These are phyloP conservation scores for Fomitopsis pulvina DNA, from an alignment of 768 basidiomycete genomes.

Conservation along the genomic window DNA sequence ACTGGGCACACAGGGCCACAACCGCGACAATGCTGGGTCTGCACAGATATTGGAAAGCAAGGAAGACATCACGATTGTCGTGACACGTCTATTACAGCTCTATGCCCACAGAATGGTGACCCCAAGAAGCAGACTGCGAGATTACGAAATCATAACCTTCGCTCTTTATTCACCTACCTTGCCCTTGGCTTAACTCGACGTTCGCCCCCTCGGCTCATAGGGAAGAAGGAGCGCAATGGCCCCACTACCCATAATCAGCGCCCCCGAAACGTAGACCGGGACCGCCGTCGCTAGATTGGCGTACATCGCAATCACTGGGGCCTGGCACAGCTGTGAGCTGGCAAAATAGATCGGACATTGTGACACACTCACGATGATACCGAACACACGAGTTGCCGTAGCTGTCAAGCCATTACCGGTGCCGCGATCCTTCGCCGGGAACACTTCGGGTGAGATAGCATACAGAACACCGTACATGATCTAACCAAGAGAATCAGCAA, in stretches of 20 bases:
- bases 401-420: slow-evolving; percentile 64
- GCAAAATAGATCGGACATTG: not conserved
- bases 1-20: no score
- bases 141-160: slow-evolving; percentile 27
- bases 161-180: not conserved
- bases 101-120: no score
- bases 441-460: slow-evolving; percentile 62
- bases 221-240: slow-evolving; percentile 56
- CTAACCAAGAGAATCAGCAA: slow-evolving; percentile 21
- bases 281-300: slow-evolving; percentile 57
- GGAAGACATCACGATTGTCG: no score
- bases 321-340: slow-evolving; percentile 29
- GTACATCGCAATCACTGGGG: slow-evolving; percentile 66
- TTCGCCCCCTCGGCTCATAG: slow-evolving; percentile 70
- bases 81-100: no score
- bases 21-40: no score
- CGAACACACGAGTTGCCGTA: slow-evolving; percentile 57
- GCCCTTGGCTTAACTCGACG: slow-evolving; percentile 42
- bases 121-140: slow-evolving; percentile 24
- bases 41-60: no score
- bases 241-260: slow-evolving; percentile 55
- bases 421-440: slow-evolving; percentile 66
- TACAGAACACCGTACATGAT: slow-evolving; percentile 77
- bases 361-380: slow-evolving; percentile 48
- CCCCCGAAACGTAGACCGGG: slow-evolving; percentile 69